Evolutionary conservation across 305 asterid genomes (phyloP), one percentile per base, ranked within the genome.

Genomic region (Solanum hybrid): DNA sequence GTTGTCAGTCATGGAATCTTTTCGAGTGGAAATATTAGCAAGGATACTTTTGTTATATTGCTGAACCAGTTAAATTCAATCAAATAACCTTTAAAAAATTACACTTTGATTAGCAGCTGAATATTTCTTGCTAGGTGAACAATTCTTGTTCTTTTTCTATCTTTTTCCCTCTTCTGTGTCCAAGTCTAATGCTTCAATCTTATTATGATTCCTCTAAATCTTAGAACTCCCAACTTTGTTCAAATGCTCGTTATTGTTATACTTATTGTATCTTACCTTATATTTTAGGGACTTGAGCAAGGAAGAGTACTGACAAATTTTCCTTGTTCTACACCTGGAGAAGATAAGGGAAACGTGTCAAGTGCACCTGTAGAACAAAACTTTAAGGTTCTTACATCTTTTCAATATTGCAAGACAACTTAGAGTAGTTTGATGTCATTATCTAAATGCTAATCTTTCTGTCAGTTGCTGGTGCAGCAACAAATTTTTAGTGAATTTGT

Each of bases 371-470:
- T 26, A 34, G 93, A 87, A 81, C 90, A 94, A 86, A 94, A 93
- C 78, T 93, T 97, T 89, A 94, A 96, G 98, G 98, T 96, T 94
- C 89, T 83, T 83, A 14, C 37, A 83, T 8, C 73, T 83, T 42
- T 42, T 82, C 9, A 40, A 28, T 82, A 40, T 40, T 82, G n/a
- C 86, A 39, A 81, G 87, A 28, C 37, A 5, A 83, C 37, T 42
- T 83, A 83, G 87, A 83, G 69, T 83, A 42, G 86, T 36, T 91
- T 88, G 80, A 73, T 75, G 74, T 89, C 69, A 40, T 26, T 16
- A 87, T 37, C 69, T 26, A 36, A 67, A 87, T 67, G 82, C 57
- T 26, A 86, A 3, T 67, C 87, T 82, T 82, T 9, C 36, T 82
- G 36, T 40, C 26, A 82, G 87, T 82, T 8, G 69, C 39, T 24